Evolutionary conservation across 1,139 yeast genomes (phyloP), one percentile per base, ranked within the genome.

Genomic region (Protomyces gravidus): DNA sequence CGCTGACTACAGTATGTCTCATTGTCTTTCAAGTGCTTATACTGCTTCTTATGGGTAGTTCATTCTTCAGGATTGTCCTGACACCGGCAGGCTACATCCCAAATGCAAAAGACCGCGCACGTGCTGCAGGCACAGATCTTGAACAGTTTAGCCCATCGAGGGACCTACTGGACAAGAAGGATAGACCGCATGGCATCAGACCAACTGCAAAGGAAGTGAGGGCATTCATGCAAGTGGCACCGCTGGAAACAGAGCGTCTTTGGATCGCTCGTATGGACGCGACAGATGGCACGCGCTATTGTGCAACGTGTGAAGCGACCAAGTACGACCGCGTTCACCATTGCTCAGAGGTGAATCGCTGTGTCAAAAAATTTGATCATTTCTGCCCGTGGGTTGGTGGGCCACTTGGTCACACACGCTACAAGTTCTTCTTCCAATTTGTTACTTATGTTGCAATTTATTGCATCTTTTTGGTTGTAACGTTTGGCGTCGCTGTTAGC

Each of bases 371-470:
- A 45, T 74, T 75, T 76, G 78, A 75, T 72, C 98, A 92, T 69
- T 95, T 87, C 72, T 92, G 98, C 70, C 95, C 95, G 0, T 90
- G 97, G 97, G 85, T 92, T 65, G 83, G 92, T 7, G 76, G 80
- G 3, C 88, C 96, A 65, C 82, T 92, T 63, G 98, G 98, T 0
- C 85, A 78, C 70, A 75, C 75, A 46, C 90, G 90, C 70, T 85
- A 85, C 67, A 85, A 87, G 71, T 80, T 76, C 68, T 90, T 89
- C 68, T 68, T 89, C 11, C 96, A 89, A 69, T 84, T 85, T 68
- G 71, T 89, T 48, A 55, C 78, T 3, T 82, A 84, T 66, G 73
- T 82, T 1, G 70, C 81, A 1, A 15, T 78, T 0, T 80, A 79
- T 60, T 70, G 80, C 1, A 50, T 74, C 1, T 68, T 79, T 52